Conservation (phyloP, 495 filamentous ascomycete genomes). For the Chaetomidium leptoderma region DNA sequence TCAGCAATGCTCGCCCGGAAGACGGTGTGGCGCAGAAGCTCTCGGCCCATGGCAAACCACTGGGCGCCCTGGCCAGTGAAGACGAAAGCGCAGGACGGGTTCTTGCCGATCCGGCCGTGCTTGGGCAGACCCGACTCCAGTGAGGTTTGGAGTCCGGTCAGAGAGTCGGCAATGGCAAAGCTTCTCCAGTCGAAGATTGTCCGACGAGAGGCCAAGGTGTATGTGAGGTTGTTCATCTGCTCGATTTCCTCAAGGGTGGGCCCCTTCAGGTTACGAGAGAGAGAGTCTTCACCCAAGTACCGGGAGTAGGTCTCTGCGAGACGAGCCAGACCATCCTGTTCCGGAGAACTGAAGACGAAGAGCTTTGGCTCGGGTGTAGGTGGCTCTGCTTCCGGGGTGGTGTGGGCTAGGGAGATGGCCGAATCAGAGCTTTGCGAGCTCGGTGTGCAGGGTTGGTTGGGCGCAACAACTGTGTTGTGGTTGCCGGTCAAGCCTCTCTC, state of each 20-base stretch:
- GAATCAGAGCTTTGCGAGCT: background rate
- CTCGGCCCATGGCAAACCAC: background rate
- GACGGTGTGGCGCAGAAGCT: background rate
- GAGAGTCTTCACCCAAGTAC: too few species aligned
- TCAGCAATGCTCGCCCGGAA: background rate
- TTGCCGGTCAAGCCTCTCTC: background rate
- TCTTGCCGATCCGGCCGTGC: background rate
- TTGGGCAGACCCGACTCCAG: background rate
- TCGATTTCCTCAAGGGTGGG: background rate
- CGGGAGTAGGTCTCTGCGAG: background rate
- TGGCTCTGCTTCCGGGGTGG: background rate
- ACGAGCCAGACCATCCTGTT: background rate
- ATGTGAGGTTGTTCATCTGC: background rate
- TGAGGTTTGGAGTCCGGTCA: background rate
- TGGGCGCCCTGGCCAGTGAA: background rate
- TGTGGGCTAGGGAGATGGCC: background rate
- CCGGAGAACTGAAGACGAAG: background rate
- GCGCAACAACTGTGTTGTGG: too few species aligned
- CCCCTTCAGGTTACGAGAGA: too few species aligned
- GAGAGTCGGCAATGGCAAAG: background rate
- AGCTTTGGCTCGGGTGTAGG: background rate
- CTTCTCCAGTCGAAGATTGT: background rate
- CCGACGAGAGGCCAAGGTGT: background rate
- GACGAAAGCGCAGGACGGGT: background rate
- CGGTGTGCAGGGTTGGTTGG: too few species aligned